Base-by-base conservation (phyloP, 169 alveolate species). In the Eimeria necatrix region DNA sequence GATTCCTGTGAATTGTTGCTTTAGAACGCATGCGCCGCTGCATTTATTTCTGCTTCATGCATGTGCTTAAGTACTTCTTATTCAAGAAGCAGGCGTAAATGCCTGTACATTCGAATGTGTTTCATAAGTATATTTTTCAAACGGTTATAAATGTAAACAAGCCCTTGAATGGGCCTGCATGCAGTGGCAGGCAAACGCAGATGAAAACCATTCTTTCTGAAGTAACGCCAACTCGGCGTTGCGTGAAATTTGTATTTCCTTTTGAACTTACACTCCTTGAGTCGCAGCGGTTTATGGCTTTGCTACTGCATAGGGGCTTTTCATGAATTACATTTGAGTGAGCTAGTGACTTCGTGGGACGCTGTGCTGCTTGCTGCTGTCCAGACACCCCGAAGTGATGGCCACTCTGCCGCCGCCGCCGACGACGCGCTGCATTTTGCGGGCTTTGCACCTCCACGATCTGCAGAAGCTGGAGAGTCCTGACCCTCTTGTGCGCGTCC, bases 401-500 rank as follows among this genome's bases (percentile, higher is more conserved):
- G 78, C 18, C 4, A 73, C 61, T 12, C 73, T 90, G 94, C 94
- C 94, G n/a, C 94, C 94, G 48, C 94, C 73, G 86, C 94, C 94
- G 49, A 71, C 73, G 49, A 90, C 64, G 24, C 73, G 74, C 53
- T 81, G 48, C n/a, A 84, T 90, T 83, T 48, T 90, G 88, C 49
- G 74, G 64, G 94, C 94, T 5, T 18, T 71, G 59, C 97, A 95
- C 93, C 96, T 97, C 98, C 97, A 96, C 73, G 98, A 97, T 80
- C 91, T 97, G 64, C 98, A 97, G 93, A 95, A 95, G 76, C 88
- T 97, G 74, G 98, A 97, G 24, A 96, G 95, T 4, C 94, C 97
- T 24, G 98, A 97, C 49, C 98, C 97, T 81, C 93, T 97, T 24
- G 96, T 96, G 76, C 96, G 95, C 59, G 86, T 97, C 32, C 98